A percentile compares a stretch with the other conserved stretches of the same genome.
Conservation (phyloP, 306 rosid species). For the Abrus pulchellus region DNA sequence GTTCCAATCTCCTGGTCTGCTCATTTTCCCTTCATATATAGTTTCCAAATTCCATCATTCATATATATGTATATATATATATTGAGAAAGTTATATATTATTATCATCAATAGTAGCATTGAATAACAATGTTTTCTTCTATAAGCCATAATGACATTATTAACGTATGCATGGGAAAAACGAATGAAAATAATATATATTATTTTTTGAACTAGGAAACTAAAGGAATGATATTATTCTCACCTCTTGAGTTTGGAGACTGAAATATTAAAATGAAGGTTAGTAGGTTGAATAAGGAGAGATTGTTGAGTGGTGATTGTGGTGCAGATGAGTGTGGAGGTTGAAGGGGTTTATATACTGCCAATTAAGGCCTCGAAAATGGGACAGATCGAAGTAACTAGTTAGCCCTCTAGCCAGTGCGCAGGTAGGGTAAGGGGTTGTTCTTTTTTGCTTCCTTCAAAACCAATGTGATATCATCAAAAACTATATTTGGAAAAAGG, state of each 20-base stretch:
- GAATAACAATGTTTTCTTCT: background rate
- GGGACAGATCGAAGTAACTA: constrained; percentile 49
- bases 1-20: constrained; percentile 96
- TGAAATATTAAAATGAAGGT: background rate
- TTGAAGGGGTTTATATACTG: constrained; percentile 74
- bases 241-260: constrained; percentile 26
- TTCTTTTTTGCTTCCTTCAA: constrained; percentile 56
- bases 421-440: constrained; percentile 43
- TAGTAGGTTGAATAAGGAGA: constrained; percentile 21
- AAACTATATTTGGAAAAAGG: constrained; percentile 48
- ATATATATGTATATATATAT: background rate
- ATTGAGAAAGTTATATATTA: no score
- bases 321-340: constrained; percentile 40
- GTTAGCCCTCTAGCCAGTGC: constrained; percentile 24
- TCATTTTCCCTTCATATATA: constrained; percentile 55
- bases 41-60: constrained; percentile 25
- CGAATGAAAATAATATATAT: background rate
- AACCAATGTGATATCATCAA: constrained; percentile 54
- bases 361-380: constrained; percentile 62
- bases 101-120: no score
- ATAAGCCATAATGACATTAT: background rate
- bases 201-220: background rate
- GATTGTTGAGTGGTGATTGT: constrained; percentile 43
- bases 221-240: background rate
- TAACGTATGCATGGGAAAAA: constrained; percentile 25